Base-by-base conservation (phyloP, 1,139 yeast genomes). In the Kodamaea fungicola region DNA sequence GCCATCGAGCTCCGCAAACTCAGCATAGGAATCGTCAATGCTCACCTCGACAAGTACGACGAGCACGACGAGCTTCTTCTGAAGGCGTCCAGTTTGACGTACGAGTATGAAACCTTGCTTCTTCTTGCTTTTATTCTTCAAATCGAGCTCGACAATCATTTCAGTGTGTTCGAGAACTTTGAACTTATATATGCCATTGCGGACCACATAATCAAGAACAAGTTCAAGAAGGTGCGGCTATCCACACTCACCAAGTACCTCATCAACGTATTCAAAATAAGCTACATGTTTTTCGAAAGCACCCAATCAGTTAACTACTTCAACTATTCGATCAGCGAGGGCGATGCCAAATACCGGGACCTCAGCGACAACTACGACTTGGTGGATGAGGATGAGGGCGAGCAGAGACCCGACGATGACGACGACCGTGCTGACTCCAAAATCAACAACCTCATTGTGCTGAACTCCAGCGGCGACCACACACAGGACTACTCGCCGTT, bases 161-260 rank as follows among this genome's bases (percentile, higher is more conserved):
- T 57, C 41, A 65, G 69, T 26, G 69, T 71, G 1, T 70, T 55
- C 44, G 76, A 70, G 44, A 71, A 71, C 46, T 66, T 59, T 29
- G 74, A 69, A 35, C 55, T 69, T 31, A 51, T 69, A 8, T 69
- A 59, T 49, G 71, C 75, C 5, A 67, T 70, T 34, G 76, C 74
- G 1, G 74, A 67, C 36, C 58, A 58, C 40, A 50, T 64, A 7
- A 50, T 64, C 22, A 54, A 56, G 39, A 47, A 52, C 37, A 60
- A 55, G 42, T 52, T 50, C 37, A 43, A 43, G 16, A 35, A 43
- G 26, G 42, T 41, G 12, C 35, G 35, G 13, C 35, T 39, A 9
- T 42, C 49, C 32, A 45, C 38, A 32, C 46, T 60, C 31, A 47
- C 55, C 19, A 50, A 49, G 33, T 55, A 59, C 13, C 44, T 64